phyloP scores from a whole-genome alignment of 352 stramenopile genomes.

The Phytophthora boehmeriae region DNA sequence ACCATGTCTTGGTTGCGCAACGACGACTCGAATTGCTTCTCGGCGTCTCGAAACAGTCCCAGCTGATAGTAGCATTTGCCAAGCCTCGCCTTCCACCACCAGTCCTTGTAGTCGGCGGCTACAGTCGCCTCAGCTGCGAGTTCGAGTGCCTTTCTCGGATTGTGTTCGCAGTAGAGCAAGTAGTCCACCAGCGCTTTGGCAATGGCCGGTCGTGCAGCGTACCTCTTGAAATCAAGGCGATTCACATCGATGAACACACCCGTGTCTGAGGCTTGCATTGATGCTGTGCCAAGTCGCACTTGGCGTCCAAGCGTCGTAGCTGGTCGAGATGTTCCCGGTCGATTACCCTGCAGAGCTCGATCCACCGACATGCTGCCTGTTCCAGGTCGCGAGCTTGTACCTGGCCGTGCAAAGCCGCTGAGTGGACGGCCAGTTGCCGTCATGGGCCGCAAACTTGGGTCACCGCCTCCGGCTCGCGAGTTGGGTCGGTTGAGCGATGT shows the following conservation, averaged over 20 bases:
- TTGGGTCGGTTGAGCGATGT: constrained; percentile 91
- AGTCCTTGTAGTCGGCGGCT: constrained; percentile 90
- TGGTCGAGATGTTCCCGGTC: constrained; percentile 82
- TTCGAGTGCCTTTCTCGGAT: constrained; percentile 91
- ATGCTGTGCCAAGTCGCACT: constrained; percentile 91
- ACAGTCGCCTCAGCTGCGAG: constrained; percentile 91
- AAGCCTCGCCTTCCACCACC: constrained; percentile 95
- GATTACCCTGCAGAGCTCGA: constrained; percentile 71
- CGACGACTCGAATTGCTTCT: constrained; percentile 93
- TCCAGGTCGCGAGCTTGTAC: constrained; percentile 71
- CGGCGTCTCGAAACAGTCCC: constrained; percentile 91
- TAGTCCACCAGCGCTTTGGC: constrained; percentile 92
- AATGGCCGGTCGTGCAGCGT: constrained; percentile 83
- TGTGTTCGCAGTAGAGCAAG: constrained; percentile 93
- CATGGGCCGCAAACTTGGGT: constrained; percentile 87
- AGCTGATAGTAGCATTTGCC: constrained; percentile 96
- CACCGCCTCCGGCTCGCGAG: constrained; percentile 44
- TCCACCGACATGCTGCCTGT: constrained; percentile 81
- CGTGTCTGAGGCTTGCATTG: constrained; percentile 70
- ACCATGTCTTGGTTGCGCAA: constrained; percentile 90
- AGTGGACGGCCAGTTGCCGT: constrained; percentile 82
- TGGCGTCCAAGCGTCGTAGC: constrained; percentile 91
- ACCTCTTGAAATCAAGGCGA: constrained; percentile 90
- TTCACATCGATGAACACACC: constrained; percentile 93
- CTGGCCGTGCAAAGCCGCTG: constrained; percentile 88